phyloP scores from a whole-genome alignment of 2,329 filamentous ascomycete genomes.

The Sporothrix luriei region DNA sequence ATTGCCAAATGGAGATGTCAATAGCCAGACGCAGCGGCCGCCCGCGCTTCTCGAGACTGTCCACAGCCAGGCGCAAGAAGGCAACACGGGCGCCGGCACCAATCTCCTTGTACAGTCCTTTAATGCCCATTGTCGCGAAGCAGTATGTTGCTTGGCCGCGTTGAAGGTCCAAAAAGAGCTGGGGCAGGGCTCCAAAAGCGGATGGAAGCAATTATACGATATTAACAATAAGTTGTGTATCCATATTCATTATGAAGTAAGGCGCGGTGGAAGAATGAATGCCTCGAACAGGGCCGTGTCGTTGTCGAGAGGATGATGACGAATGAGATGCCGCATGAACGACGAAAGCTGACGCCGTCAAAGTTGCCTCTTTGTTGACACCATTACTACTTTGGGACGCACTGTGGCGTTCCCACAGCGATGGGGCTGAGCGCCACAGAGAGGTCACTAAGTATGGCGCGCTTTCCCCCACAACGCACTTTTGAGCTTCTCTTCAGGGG shows the following conservation, averaged over 20 bases:
- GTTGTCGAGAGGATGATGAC: not conserved
- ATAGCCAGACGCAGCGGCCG: constrained; percentile 84
- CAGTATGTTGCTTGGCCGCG: not conserved
- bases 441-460: not conserved
- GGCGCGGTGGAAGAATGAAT: not conserved
- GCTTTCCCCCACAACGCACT: not conserved
- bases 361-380: constrained; percentile 40
- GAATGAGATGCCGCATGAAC: not conserved
- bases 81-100: constrained; percentile 78
- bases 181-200: not conserved
- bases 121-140: constrained; percentile 62
- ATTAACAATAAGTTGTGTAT: not conserved
- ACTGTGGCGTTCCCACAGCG: constrained; percentile 38
- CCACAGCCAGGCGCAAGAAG: constrained; percentile 77
- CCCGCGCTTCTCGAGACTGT: constrained; percentile 69
- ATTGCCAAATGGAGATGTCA: constrained; percentile 96
- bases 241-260: constrained; percentile 7
- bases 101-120: constrained; percentile 84
- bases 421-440: constrained; percentile 28
- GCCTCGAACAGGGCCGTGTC: not conserved
- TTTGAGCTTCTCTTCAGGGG: not conserved
- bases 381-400: constrained; percentile 39
- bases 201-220: not conserved
- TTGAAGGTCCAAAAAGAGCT: not conserved
- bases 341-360: not conserved